Conservation (phyloP, 805 yeast genomes). For the Monosporozyma siamensis region DNA sequence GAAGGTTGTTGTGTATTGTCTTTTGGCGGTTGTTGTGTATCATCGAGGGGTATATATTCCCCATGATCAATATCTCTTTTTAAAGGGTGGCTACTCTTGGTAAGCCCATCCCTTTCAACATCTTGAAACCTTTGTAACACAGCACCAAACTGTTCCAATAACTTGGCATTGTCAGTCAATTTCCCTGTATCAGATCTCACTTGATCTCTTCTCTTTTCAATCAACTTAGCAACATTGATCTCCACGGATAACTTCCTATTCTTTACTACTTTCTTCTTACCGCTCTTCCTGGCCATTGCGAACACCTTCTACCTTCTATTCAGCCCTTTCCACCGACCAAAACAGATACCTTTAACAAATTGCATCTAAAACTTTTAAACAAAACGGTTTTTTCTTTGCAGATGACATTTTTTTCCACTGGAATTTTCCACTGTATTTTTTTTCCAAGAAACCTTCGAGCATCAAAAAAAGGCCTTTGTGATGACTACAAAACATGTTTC, state of each 20-base stretch:
- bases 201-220: slow-evolving; percentile 2
- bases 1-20: slow-evolving; percentile 10
- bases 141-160: slow-evolving; percentile 14
- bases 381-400: too few species aligned
- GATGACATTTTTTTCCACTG: background rate
- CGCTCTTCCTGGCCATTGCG: background rate
- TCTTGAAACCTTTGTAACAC: slow-evolving; percentile 8
- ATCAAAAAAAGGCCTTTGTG: too few species aligned
- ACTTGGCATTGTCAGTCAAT: background rate
- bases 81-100: slow-evolving; percentile 11
- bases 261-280: background rate
- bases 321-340: too few species aligned
- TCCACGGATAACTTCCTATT: background rate
- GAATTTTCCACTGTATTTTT: background rate
- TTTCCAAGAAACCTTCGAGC: too few species aligned
- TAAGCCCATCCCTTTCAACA: too few species aligned
- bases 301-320: too few species aligned
- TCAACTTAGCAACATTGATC: slow-evolving; percentile 1
- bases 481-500: too few species aligned
- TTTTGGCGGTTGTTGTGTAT: too few species aligned
- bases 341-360: too few species aligned
- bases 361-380: too few species aligned
- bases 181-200: slow-evolving; percentile 4
- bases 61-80: too few species aligned
- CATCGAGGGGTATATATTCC: too few species aligned